These are phyloP conservation scores for Ramaria sp. DNA, from an alignment of 768 basidiomycete genomes.

Conservation along the genomic window DNA sequence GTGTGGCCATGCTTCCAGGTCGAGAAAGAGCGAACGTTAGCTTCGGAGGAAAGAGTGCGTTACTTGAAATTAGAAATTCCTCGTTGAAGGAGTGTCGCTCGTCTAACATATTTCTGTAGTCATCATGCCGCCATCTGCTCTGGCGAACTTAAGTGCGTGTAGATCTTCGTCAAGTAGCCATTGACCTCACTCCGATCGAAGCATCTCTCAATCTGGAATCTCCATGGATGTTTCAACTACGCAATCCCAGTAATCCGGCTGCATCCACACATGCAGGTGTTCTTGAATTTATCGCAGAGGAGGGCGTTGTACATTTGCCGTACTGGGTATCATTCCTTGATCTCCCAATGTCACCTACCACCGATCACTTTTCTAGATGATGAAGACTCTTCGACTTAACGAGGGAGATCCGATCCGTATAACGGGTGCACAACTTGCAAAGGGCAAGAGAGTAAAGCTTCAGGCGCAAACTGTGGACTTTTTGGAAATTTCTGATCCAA, in stretches of 20 bases:
- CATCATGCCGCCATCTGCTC: conserved; percentile 93
- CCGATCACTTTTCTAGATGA: conserved; percentile 46
- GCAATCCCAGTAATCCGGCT: conserved; percentile 77
- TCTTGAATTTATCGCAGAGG: conserved; percentile 96
- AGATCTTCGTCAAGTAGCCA: neutral
- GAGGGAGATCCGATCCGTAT: conserved; percentile 96
- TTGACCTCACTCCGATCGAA: conserved; percentile 10
- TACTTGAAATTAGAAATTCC: conserved; percentile 15
- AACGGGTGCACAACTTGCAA: conserved; percentile 76
- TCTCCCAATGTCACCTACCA: neutral
- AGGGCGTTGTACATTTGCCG: conserved; percentile 90
- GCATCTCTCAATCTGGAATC: conserved; percentile 76
- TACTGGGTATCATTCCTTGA: conserved; percentile 52
- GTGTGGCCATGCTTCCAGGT: conserved; percentile 87
- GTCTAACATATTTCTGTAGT: conserved; percentile 35
- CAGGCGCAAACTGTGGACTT: conserved; percentile 95
- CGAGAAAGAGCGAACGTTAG: conserved; percentile 82
- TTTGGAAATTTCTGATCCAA: conserved; percentile 93
- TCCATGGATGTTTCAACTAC: conserved; percentile 95
- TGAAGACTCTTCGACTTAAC: conserved; percentile 86
- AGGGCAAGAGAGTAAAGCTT: conserved; percentile 93
- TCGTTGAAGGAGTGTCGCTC: neutral
- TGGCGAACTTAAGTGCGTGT: conserved; percentile 66
- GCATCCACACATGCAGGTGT: conserved; percentile 94
- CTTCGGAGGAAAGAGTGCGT: conserved; percentile 94